Evolutionary conservation across 495 filamentous ascomycete genomes (phyloP), one percentile per base, ranked within the genome.

Genomic region (Arthonia radiata): DNA sequence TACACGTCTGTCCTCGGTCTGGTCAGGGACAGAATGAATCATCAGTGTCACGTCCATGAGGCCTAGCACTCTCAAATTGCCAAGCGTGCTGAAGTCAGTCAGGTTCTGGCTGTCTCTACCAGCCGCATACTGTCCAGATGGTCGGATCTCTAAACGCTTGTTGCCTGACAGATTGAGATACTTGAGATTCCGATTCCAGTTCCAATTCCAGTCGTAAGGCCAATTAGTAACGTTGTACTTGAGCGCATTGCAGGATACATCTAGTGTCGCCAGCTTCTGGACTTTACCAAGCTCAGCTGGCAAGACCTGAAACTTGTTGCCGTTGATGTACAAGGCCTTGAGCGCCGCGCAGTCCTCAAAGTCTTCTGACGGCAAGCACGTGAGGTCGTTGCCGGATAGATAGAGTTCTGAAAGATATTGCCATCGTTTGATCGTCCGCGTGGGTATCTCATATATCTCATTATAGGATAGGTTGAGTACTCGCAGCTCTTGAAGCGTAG

Each of bases 201-300:
- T 94, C 86, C 86, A 99, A 39, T 99, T 99, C 86, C 86, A 99
- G 43, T 99, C 86, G 40, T 99, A 99, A 1, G 89, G 86, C 62
- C 89, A 91, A 41, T 99, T 99, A 15, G 81, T 86, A 18, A 99
- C 82, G 42, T 99, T 99, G 56, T 99, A 99, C 45, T 93, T 99
- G 24, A 99, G 58, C n/a, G 59, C 61, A 39, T 99, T 99, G 55
- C 76, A 93, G 28, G 82, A 82, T 35, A 86, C 83, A 49, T 99
- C 86, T 21, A 99, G 55, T 13, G 91, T 71, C 5, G 82, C 59
- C 15, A 92, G 61, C 48, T 82, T 89, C 44, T 75, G 70, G 11
- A 92, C 78, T 46, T 92, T 82, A 27, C 78, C 86, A 17, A 99
- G 67, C 44, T 99, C 86, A 1, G 86, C 89, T 1, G 86, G 89